Base-by-base conservation (phyloP, 2,329 filamentous ascomycete species). In the Blumeria graminis region DNA sequence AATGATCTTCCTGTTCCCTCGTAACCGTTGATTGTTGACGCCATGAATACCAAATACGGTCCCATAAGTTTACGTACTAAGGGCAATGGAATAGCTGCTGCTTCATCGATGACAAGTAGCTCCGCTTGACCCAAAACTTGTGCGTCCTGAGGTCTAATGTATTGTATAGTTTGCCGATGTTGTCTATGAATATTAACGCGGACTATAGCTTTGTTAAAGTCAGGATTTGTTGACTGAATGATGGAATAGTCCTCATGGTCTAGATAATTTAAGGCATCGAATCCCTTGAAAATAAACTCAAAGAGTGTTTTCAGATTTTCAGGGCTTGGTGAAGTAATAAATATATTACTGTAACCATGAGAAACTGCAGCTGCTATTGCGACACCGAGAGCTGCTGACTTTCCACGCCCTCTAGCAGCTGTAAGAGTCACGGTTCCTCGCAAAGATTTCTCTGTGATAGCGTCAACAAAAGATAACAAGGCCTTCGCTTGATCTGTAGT, bases 251-350 rank as follows among this genome's bases (percentile, higher is more conserved):
- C 92, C 63, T 88, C 81, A 66, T 96, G 92, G 63, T 98, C 92
- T 61, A 88, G 80, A 65, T 98, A 98, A 35, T 84, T 86, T 33
- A 98, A 75, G 10, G 89, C 86, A 67, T 98, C 92, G 64, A 98
- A 98, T 0, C 89, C 92, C 69, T 95, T 96, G 75, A 98, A 95
- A 16, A 98, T 79, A 64, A 98, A 98, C 65, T 98, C 89, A 67
- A 98, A 98, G 7, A 98, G 74, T 0, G 92, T 98, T 72, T 96
- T 98, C 75, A 98, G 75, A 70, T 98, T 98, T 71, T 98, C 93
- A 0, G 92, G 92, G 59, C 87, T 95, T 0, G 90, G 90, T 1
- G 90, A 96, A 1, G 92, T 98, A 67, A 98, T 94, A 71, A 98
- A 98, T 64, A 98, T 94, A 69, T 98, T 98, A 73, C 88, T 94